phyloP scores from a whole-genome alignment of 306 rosid species.

The Rosa persica region DNA sequence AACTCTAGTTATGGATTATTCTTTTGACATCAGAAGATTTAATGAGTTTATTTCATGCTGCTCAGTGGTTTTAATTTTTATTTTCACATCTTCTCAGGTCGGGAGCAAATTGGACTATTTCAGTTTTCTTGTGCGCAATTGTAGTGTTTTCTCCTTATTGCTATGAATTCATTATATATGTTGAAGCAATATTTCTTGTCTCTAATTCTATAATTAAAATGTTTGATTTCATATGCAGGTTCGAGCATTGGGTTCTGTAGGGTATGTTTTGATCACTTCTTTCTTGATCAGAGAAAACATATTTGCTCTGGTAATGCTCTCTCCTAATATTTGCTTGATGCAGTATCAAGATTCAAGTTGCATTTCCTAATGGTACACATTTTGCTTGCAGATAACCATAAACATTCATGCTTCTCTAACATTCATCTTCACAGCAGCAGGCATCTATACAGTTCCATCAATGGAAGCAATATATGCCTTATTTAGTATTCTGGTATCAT shows the following conservation, averaged over 20 bases:
- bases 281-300: conserved; percentile 94
- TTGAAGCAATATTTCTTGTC: conserved; percentile 16
- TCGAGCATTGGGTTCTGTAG: conserved; percentile 80
- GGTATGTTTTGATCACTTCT: conserved; percentile 76
- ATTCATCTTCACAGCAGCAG: conserved; percentile 70
- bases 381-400: conserved; percentile 76
- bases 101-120: conserved; percentile 72
- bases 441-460: conserved; percentile 69
- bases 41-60: neutral
- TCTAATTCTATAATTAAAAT: conserved; percentile 3
- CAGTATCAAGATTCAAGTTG: conserved; percentile 1
- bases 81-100: conserved; percentile 52
- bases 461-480: conserved; percentile 67
- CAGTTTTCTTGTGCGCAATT: conserved; percentile 77
- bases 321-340: conserved; percentile 8
- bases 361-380: neutral
- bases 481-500: conserved; percentile 69
- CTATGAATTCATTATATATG: conserved; percentile 6
- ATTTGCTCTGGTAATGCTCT: conserved; percentile 69
- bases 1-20: neutral
- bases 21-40: neutral
- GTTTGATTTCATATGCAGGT: conserved; percentile 49
- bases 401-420: conserved; percentile 95
- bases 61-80: neutral
- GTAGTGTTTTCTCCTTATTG: conserved; percentile 56